These are phyloP conservation scores for Phytophthora fragariae DNA, from an alignment of 352 stramenopile species.

Conservation along the genomic window DNA sequence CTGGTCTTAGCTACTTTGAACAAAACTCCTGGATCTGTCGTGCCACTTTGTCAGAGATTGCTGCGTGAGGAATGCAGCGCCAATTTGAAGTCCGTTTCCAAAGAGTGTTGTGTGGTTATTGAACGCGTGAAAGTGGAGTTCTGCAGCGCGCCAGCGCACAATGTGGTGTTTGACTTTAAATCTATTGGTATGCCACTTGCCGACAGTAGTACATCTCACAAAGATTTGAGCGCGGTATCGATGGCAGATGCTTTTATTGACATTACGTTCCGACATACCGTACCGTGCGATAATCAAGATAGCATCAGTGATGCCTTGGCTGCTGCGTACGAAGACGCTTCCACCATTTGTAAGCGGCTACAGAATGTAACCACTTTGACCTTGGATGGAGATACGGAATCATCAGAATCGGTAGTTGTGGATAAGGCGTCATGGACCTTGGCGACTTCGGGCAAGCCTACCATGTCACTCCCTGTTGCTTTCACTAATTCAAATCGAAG, in stretches of 20 bases:
- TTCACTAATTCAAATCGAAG: constrained; percentile 39
- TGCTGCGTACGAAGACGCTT: constrained; percentile 43
- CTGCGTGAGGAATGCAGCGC: constrained; percentile 47
- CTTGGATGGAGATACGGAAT: constrained; percentile 1
- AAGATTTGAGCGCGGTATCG: constrained; percentile 7
- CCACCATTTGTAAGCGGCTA: constrained; percentile 39
- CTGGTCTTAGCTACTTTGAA: constrained; percentile 31
- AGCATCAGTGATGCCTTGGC: constrained; percentile 44
- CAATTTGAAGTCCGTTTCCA: constrained; percentile 47
- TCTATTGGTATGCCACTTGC: constrained; percentile 18
- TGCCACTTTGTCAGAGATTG: constrained; percentile 45
- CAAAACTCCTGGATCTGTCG: constrained; percentile 18
- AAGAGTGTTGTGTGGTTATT: constrained; percentile 52
- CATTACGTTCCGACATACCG: constrained; percentile 50
- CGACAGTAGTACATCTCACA: constrained; percentile 10
- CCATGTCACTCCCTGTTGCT: constrained; percentile 29
- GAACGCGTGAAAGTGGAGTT: constrained; percentile 42
- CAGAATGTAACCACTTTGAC: constrained; percentile 25
- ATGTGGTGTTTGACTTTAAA: constrained; percentile 33
- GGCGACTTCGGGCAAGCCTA: constrained; percentile 13
- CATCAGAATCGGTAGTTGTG: constrained; percentile 6
- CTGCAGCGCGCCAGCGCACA: constrained; percentile 20
- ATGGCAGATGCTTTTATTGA: constrained; percentile 35
- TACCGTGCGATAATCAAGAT: constrained; percentile 54
- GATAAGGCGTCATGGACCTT: constrained; percentile 33